Base-by-base conservation (phyloP, 2,329 filamentous ascomycete species). In the Sporothrix euskadiensis region DNA sequence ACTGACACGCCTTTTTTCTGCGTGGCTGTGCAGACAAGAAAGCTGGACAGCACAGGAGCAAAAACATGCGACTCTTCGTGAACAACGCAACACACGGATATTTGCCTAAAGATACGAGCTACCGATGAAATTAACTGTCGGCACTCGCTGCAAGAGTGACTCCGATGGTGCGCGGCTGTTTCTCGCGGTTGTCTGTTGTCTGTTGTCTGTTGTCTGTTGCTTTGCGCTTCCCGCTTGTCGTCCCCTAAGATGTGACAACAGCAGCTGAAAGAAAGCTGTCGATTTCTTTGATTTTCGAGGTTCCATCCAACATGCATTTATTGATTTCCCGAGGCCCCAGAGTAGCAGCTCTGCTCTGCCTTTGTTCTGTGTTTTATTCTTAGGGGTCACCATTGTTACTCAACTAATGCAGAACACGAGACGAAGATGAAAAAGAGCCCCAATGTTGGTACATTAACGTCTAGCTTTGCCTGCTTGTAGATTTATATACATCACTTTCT, bases 1-100 rank as follows among this genome's bases (percentile, higher is more conserved):
- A 41, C 59, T 22, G 14, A 44, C 59, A 65, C 35, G 59, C 59
- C 30, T 19, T 19, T 3, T 16, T 49, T 59, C 2, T 59, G 16
- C 14, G 59, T 26, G 59, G 59, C 59, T 65, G 59, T 65, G 59
- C 35, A 65, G 35, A 35, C 35, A 35, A 65, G 4, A 59, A 49
- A 49, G 44, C 44, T 19, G 44, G 56, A 59, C 56, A 59, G n/a
- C 56, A 35, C 56, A 59, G 19, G 7, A 26, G 26, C 30, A 16
- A 35, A 35, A 59, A 35, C 56, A 57, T 32, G 56, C 56, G 56
- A 57, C 26, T 57, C 32, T 32, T 54, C 35, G 52, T 54, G 41
- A 44, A 12, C 14, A 4, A 2, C 22, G 26, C 8, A 26, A 26
- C n/a, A 56, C 52, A 56, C 52, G 14, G 22, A 56, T 22, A 4